Conservation (phyloP, 371 early-diverging fungal genomes). For the Actinomortierella ambigua region DNA sequence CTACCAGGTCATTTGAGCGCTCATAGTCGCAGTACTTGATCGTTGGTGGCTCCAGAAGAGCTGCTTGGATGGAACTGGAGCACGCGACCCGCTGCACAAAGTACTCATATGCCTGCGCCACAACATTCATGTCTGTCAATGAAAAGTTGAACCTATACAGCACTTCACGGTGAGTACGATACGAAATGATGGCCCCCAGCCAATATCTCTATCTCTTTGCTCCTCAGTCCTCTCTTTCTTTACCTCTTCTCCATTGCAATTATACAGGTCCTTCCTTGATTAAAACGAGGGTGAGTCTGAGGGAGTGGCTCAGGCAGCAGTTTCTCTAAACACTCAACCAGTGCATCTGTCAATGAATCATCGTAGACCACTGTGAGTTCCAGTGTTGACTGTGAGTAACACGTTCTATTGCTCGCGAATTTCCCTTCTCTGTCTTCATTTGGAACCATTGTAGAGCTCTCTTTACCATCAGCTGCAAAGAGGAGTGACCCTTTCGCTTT, state of each 20-base stretch:
- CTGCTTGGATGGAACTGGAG: conserved; percentile 13
- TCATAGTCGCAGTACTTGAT: conserved; percentile 26
- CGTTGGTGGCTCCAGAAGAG: conserved; percentile 8
- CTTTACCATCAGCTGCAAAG: conserved; percentile 36
- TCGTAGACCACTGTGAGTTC: conserved; percentile 28
- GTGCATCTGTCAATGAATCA: conserved; percentile 30
- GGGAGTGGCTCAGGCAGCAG: conserved; percentile 23
- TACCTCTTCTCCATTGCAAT: conserved; percentile 38
- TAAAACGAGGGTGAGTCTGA: conserved; percentile 12
- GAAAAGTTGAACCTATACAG: conserved; percentile 27
- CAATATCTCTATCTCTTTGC: background rate
- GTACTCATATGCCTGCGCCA: conserved; percentile 35
- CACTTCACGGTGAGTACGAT: background rate
- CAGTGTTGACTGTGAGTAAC: background rate
- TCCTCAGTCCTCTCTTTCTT: background rate
- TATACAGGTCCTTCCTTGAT: conserved; percentile 20
- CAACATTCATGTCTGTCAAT: conserved; percentile 22
- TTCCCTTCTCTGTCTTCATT: background rate
- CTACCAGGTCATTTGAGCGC: conserved; percentile 32
- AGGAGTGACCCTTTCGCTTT: conserved; percentile 20
- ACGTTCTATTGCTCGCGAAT: background rate
- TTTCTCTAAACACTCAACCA: conserved; percentile 24
- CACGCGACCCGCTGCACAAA: conserved; percentile 15
- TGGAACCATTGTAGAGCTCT: background rate
- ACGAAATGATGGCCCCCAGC: background rate